phyloP scores from a whole-genome alignment of 192 early-diverging fungal species.

The Gonapodya prolifera region DNA sequence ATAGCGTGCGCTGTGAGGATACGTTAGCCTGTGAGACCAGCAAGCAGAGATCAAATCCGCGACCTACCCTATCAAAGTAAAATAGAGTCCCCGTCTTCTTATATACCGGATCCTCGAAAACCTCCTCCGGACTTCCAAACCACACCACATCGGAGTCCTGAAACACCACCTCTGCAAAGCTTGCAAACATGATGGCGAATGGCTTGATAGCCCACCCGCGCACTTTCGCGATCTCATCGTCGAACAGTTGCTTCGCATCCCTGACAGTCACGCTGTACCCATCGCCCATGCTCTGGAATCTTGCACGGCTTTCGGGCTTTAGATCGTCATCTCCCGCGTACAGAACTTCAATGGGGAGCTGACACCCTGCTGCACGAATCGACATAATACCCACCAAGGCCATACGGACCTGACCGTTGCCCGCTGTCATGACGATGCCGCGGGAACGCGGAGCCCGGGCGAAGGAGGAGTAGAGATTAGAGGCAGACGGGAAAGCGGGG shows the following conservation, averaged over 20 bases:
- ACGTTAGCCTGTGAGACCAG: not conserved
- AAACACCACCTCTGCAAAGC: constrained; percentile 47
- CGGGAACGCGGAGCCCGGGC: constrained; percentile 11
- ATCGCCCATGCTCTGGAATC: constrained; percentile 15
- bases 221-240: constrained; percentile 25
- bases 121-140: constrained; percentile 35
- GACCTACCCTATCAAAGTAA: constrained; percentile 40
- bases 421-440: constrained; percentile 36
- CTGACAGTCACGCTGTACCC: constrained; percentile 17
- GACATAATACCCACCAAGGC: constrained; percentile 22
- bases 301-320: constrained; percentile 10
- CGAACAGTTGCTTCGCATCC: constrained; percentile 20
- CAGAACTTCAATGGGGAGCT: constrained; percentile 46
- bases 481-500: not conserved
- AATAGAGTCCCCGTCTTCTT: constrained; percentile 37
- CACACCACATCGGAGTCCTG: constrained; percentile 61
- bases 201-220: constrained; percentile 59
- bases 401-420: constrained; percentile 28
- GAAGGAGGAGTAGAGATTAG: constrained; percentile 3
- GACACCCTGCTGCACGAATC: constrained; percentile 22
- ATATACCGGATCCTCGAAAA: constrained; percentile 35
- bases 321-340: constrained; percentile 31
- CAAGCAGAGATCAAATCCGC: not conserved
- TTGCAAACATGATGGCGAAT: constrained; percentile 45
- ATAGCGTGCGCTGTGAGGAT: not conserved